Evolutionary conservation across 2,329 filamentous ascomycete species (phyloP).

Genomic region (Clarireedia homoeocarpa): DNA sequence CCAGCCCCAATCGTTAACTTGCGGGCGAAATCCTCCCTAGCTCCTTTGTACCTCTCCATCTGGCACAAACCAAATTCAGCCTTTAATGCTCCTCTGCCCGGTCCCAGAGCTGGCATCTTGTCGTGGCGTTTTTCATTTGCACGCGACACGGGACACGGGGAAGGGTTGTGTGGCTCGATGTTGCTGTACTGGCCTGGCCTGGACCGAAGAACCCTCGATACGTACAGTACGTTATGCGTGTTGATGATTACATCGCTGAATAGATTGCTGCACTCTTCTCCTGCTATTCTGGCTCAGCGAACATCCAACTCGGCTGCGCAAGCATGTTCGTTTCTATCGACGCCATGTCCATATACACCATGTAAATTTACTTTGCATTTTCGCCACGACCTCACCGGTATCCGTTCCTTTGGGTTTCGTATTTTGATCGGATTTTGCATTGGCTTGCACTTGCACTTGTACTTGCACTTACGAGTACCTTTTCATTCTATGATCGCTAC

Average conservation of each 20-base stretch:
- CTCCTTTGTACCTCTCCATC: background rate
- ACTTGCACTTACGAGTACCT: too few relatives aligned
- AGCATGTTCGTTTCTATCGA: too few relatives aligned
- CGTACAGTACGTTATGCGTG: background rate
- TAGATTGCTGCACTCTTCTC: too few relatives aligned
- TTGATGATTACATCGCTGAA: background rate
- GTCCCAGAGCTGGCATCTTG: background rate
- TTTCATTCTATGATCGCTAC: too few relatives aligned
- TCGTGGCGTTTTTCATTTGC: background rate
- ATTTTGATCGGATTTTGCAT: background rate
- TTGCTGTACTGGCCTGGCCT: too few relatives aligned
- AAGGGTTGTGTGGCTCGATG: background rate
- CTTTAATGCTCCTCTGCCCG: background rate
- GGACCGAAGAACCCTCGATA: too few relatives aligned
- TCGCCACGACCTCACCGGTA: background rate
- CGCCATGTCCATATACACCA: background rate
- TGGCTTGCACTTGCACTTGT: too few relatives aligned
- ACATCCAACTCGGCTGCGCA: background rate
- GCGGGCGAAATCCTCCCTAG: background rate
- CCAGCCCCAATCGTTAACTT: background rate
- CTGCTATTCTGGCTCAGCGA: too few relatives aligned
- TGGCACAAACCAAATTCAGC: background rate
- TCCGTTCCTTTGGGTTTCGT: background rate
- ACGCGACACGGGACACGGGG: background rate
- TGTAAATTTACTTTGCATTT: background rate